phyloP scores from a whole-genome alignment of 2,329 filamentous ascomycete species.

The Hypoxylon sp. region DNA sequence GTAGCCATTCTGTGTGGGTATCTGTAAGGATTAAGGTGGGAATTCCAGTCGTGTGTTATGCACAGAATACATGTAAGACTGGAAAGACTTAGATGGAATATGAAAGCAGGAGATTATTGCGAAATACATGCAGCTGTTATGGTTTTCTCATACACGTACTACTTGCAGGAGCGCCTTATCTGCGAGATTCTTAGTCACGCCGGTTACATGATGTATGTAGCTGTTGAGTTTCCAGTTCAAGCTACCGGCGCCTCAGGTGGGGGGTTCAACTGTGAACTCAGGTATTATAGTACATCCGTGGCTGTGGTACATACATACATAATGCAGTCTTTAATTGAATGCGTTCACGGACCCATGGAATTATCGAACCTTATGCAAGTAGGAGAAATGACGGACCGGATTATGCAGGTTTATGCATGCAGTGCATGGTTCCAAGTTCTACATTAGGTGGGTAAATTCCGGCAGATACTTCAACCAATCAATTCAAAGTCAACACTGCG shows the following conservation, averaged over 20 bases:
- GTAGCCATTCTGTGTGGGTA: slow-evolving; percentile 27
- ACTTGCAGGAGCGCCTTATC: neutral
- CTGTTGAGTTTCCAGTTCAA: too few relatives aligned
- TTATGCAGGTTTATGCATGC: neutral
- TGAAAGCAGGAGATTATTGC: neutral
- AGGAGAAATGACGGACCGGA: too few relatives aligned
- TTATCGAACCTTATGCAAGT: too few relatives aligned
- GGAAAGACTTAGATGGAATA: neutral
- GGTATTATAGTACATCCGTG: too few relatives aligned
- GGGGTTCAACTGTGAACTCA: too few relatives aligned
- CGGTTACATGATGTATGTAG: too few relatives aligned
- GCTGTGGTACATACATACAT: too few relatives aligned
- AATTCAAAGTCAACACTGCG: slow-evolving; percentile 38
- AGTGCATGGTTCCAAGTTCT: too few relatives aligned
- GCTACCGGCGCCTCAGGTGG: too few relatives aligned
- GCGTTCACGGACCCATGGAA: too few relatives aligned
- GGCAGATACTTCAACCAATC: slow-evolving; percentile 30
- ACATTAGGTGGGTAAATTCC: slow-evolving; percentile 10
- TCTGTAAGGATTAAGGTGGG: neutral
- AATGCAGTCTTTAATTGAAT: too few relatives aligned
- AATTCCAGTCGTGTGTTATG: neutral
- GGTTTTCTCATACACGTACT: neutral
- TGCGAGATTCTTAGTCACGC: neutral
- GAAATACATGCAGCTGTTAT: too few relatives aligned
- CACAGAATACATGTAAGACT: neutral